Percentiles rank a stretch among this genome's conserved stretches.
phyloP scores from a whole-genome alignment of 2,329 filamentous ascomycete species.

The Thermoascus crustaceus region DNA sequence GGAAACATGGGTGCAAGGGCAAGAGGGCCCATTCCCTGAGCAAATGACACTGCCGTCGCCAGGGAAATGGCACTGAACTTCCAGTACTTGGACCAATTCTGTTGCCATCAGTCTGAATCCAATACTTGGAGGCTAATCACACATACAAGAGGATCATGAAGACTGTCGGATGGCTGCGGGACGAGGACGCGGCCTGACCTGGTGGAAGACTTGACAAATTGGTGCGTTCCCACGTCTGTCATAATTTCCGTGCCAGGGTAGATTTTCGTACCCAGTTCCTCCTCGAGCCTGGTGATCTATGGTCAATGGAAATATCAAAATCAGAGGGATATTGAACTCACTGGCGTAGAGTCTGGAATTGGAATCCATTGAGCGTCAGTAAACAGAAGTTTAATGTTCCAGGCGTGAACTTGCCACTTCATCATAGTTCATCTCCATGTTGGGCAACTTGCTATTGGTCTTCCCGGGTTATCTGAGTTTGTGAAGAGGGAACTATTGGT shows the following conservation, averaged over 20 bases:
- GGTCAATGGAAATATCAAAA: conserved; percentile 24
- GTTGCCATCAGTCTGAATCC: not conserved
- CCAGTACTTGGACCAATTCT: conserved; percentile 44
- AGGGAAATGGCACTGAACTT: conserved; percentile 43
- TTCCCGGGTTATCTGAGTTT: not conserved
- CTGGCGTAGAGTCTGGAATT: conserved; percentile 19
- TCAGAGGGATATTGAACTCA: conserved; percentile 7
- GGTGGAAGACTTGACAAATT: conserved; percentile 52
- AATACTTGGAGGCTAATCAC: not conserved
- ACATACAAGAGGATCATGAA: conserved; percentile 38
- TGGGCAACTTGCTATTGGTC: conserved; percentile 6
- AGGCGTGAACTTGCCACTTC: conserved; percentile 23
- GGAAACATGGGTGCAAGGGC: conserved; percentile 53
- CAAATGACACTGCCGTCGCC: conserved; percentile 42
- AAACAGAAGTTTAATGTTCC: too few species aligned
- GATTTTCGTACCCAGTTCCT: conserved; percentile 46
- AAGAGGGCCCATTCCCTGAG: conserved; percentile 48
- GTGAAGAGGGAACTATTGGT: too few species aligned
- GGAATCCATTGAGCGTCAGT: too few species aligned
- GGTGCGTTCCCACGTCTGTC: conserved; percentile 53
- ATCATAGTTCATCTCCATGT: conserved; percentile 45
- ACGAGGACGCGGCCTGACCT: conserved; percentile 39
- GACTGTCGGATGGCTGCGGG: conserved; percentile 42
- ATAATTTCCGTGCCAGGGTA: conserved; percentile 54
- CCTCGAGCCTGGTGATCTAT: conserved; percentile 39